Evolutionary conservation across 2,329 filamentous ascomycete species (phyloP), one percentile per base, ranked within the genome.

Genomic region (Aspergillus clavatus): DNA sequence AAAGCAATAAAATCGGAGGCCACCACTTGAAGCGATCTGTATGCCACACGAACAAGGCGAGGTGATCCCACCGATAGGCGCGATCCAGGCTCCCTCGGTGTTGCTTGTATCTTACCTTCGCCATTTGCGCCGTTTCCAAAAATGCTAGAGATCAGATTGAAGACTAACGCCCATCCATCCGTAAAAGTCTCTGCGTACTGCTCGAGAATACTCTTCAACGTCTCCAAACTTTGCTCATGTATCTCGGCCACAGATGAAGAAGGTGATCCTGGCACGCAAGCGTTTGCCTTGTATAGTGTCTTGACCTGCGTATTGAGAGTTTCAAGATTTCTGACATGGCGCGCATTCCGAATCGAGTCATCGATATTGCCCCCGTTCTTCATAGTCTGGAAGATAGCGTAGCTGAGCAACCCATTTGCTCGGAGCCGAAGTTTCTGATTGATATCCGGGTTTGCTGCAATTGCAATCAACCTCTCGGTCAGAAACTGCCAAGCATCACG

Each of bases 1-100:
- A 86, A 82, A 11, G 83, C 77, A 26, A 98, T 71, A 59, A 98
- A 98, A 66, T 98, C 93, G 0, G 93, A 96, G 65, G 90, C 95
- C 37, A 98, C 86, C 3, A 98, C 80, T 63, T 97, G 89, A 10
- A 95, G 74, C 2, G 90, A 95, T 52, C 82, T 86, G 65, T 98
- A 98, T 0, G 91, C 87, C 12, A 88, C 85, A 50, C 89, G 81
- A 41, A 95, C 86, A 18, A 97, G 78, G 53, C 84, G 84, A 36
- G 82, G 77, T 10, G 89, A 91, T 39, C 63, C 66, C 24, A 65
- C 58, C 38, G 59, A 52, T 23, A 61, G 52, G 19, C 53, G 53
- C 31, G 48, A 50, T 28, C 55, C 56, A 40, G 52, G 51, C 38
- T 47, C 44, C 21, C 50, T n/a, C n/a, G n/a, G n/a, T n/a, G n/a